These are phyloP conservation scores for Helminthosporium solani DNA, from an alignment of 2,329 filamentous ascomycete genomes.

Conservation along the genomic window DNA sequence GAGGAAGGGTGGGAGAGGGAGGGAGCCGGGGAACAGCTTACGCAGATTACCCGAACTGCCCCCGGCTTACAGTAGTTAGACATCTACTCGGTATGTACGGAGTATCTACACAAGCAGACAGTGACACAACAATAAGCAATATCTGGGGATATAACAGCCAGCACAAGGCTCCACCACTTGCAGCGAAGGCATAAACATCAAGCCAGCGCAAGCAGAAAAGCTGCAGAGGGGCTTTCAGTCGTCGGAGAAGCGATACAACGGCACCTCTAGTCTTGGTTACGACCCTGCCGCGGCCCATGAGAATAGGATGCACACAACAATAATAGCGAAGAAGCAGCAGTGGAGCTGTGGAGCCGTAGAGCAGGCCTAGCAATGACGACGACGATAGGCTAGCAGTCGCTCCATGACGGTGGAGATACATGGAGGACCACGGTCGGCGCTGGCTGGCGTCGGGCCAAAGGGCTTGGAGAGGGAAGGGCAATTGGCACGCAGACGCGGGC, in stretches of 20 bases:
- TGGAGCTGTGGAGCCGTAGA: slow-evolving; percentile 1
- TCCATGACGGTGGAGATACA: slow-evolving; percentile 24
- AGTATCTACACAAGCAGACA: no score
- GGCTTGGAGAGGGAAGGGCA: slow-evolving; percentile 25
- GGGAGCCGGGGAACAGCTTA: slow-evolving; percentile 12
- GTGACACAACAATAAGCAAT: no score
- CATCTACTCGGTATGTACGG: no score
- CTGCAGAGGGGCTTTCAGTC: slow-evolving; percentile 23
- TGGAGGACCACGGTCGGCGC: slow-evolving; percentile 24
- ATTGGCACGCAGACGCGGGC: slow-evolving; percentile 12
- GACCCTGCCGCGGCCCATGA: slow-evolving; percentile 6
- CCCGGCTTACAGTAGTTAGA: background rate
- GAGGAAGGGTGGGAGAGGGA: no score
- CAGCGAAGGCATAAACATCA: slow-evolving; percentile 9
- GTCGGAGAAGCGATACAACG: slow-evolving; percentile 7
- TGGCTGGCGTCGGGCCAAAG: slow-evolving; percentile 33
- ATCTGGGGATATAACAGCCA: slow-evolving; percentile 15
- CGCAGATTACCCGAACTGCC: slow-evolving; percentile 23
- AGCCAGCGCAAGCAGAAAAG: slow-evolving; percentile 11
- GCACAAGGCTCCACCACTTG: background rate
- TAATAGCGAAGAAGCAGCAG: no score
- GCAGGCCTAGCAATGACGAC: slow-evolving; percentile 17
- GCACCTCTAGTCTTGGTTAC: slow-evolving; percentile 8
- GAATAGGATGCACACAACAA: slow-evolving; percentile 11
- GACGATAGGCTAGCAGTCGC: slow-evolving; percentile 28